These are phyloP conservation scores for Triticum urartu DNA, from an alignment of 176 grass and related monocot genomes.

Conservation along the genomic window DNA sequence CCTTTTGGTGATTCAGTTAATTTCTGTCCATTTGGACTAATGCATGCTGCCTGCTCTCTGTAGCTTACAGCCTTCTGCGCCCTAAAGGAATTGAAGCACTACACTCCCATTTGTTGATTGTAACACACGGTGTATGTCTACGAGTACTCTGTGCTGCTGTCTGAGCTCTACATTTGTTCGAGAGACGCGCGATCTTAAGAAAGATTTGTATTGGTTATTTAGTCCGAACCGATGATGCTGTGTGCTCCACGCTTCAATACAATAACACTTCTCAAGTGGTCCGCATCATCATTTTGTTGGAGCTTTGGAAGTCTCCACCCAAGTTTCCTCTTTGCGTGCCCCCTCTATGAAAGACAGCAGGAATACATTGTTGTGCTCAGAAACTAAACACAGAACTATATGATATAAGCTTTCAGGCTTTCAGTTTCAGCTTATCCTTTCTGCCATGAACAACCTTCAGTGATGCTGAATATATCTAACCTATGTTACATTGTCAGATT, in stretches of 20 bases:
- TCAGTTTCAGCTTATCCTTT: not conserved
- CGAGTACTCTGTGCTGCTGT: not conserved
- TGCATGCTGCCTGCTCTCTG: not conserved
- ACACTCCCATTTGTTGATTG: conserved; percentile 9
- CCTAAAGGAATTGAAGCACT: not conserved
- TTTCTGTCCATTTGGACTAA: not conserved
- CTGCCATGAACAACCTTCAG: not conserved
- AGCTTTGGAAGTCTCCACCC: not conserved
- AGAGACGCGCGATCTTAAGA: not conserved
- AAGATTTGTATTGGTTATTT: not conserved
- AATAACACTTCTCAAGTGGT: not conserved
- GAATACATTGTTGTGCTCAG: not conserved
- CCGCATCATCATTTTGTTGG: not conserved
- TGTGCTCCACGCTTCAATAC: not conserved
- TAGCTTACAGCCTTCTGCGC: not conserved
- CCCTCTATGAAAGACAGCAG: not conserved
- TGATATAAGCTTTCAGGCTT: not conserved
- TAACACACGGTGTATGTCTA: not conserved
- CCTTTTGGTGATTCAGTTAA: not conserved
- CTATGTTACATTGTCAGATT: no score
- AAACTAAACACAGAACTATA: not conserved
- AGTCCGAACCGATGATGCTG: not conserved
- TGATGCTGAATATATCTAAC: not conserved
- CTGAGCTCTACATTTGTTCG: not conserved
- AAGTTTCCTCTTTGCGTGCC: no score